Conservation (phyloP, 1,139 yeast genomes). For the Dujonia santamariae region DNA sequence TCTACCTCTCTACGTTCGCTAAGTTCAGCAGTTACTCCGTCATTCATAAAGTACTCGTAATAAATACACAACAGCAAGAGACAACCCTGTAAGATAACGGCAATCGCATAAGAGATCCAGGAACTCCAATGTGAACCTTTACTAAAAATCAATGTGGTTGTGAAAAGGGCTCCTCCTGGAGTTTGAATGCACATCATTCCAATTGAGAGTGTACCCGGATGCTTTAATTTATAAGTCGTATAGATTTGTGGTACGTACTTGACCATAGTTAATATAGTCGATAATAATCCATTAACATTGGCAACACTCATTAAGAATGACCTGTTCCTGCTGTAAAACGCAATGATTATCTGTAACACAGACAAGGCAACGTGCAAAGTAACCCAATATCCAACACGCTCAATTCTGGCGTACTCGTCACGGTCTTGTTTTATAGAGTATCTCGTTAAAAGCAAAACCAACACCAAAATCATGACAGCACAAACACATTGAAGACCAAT, state of each 20-base stretch:
- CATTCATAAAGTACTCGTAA: conserved; percentile 31
- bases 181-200: conserved; percentile 86
- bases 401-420: conserved; percentile 41
- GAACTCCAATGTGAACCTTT: conserved; percentile 86
- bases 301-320: conserved; percentile 43
- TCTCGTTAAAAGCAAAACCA: conserved; percentile 49
- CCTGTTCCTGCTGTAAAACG: conserved; percentile 18
- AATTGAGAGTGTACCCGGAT: conserved; percentile 77
- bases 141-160: conserved; percentile 63
- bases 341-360: conserved; percentile 30
- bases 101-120: conserved; percentile 77
- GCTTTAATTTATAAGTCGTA: conserved; percentile 67
- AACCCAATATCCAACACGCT: conserved; percentile 39
- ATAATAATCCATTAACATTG: conserved; percentile 57
- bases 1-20: conserved; percentile 33
- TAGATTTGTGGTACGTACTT: conserved; percentile 81
- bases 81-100: conserved; percentile 63
- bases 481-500: conserved; percentile 66
- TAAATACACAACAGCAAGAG: conserved; percentile 35
- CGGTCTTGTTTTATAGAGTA: conserved; percentile 46
- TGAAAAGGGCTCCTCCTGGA: conserved; percentile 85
- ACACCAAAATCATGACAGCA: conserved; percentile 56
- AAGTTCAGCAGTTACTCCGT: conserved; percentile 26
- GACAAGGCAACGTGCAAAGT: conserved; percentile 34
- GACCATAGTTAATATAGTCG: conserved; percentile 59